A percentile compares a stretch with the other conserved stretches of the same genome.
Evolutionary conservation across 169 alveolate species (phyloP).

Genomic region (Cyclospora cayetanensis): DNA sequence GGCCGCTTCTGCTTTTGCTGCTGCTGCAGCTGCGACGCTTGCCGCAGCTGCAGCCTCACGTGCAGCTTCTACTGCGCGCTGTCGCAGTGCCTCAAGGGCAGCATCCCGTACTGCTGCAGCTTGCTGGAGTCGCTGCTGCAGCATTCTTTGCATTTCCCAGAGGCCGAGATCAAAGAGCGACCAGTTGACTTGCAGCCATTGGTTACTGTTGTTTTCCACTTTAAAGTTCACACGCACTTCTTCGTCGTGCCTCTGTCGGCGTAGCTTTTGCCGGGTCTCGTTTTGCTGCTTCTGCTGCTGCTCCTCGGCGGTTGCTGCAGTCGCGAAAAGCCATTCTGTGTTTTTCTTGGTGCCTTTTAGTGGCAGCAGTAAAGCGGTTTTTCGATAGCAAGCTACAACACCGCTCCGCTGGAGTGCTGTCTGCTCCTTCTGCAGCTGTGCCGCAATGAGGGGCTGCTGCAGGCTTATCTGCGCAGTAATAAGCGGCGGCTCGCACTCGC

Average conservation of each 20-base stretch:
- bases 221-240: neutral
- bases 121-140: conserved; percentile 49
- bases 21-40: conserved; percentile 14
- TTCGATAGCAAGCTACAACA: neutral
- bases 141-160: conserved; percentile 39
- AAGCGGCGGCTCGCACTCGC: conserved; percentile 30
- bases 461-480: neutral
- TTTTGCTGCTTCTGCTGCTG: too few relatives aligned
- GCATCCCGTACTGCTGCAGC: neutral
- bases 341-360: neutral
- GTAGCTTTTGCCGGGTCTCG: neutral
- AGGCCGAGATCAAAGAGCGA: conserved; percentile 18
- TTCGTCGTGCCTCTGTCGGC: neutral
- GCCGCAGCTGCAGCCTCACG: conserved; percentile 32
- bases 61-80: conserved; percentile 18
- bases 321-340: neutral
- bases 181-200: conserved; percentile 51
- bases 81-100: conserved; percentile 34
- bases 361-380: neutral
- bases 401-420: neutral
- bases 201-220: conserved; percentile 31
- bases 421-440: conserved; percentile 2
- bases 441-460: conserved; percentile 12
- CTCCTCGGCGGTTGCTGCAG: neutral
- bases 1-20: neutral